These are phyloP conservation scores for Stachybotrys elegans DNA, from an alignment of 2,329 filamentous ascomycete genomes.

Conservation along the genomic window DNA sequence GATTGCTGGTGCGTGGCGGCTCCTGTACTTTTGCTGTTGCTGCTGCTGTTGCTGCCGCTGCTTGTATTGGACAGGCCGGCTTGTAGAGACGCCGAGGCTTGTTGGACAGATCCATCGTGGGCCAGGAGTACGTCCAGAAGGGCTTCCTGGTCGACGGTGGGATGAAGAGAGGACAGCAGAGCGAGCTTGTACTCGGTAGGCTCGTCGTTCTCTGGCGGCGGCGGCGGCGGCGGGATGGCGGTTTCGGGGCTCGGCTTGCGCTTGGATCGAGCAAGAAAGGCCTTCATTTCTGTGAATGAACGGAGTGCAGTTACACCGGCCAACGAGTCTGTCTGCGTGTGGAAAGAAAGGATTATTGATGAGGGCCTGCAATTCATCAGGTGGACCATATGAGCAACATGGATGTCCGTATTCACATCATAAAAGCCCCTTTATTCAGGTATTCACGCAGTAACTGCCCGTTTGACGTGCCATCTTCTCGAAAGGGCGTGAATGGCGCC, in stretches of 20 bases:
- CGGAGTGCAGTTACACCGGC: too few relatives aligned
- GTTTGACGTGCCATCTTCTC: too few relatives aligned
- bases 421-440: too few relatives aligned
- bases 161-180: slow-evolving; percentile 72
- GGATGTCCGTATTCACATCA: too few relatives aligned
- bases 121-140: slow-evolving; percentile 76
- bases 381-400: too few relatives aligned
- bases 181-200: slow-evolving; percentile 89
- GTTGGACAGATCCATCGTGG: slow-evolving; percentile 69
- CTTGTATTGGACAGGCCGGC: slow-evolving; percentile 1
- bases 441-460: too few relatives aligned
- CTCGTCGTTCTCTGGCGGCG: slow-evolving; percentile 52
- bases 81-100: slow-evolving; percentile 54
- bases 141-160: slow-evolving; percentile 55
- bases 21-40: slow-evolving; percentile 26
- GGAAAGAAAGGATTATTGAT: too few relatives aligned
- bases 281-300: too few relatives aligned
- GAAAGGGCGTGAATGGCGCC: too few relatives aligned
- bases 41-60: not conserved
- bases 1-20: slow-evolving; percentile 58
- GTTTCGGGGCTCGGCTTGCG: slow-evolving; percentile 34
- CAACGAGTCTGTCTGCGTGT: too few relatives aligned
- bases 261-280: slow-evolving; percentile 51
- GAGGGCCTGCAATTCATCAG: too few relatives aligned
- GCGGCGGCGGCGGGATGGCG: slow-evolving; percentile 13